Evolutionary conservation across 1,284 basidiomycete genomes (phyloP).

Genomic region (Ceratorhiza oryzae-sativae): DNA sequence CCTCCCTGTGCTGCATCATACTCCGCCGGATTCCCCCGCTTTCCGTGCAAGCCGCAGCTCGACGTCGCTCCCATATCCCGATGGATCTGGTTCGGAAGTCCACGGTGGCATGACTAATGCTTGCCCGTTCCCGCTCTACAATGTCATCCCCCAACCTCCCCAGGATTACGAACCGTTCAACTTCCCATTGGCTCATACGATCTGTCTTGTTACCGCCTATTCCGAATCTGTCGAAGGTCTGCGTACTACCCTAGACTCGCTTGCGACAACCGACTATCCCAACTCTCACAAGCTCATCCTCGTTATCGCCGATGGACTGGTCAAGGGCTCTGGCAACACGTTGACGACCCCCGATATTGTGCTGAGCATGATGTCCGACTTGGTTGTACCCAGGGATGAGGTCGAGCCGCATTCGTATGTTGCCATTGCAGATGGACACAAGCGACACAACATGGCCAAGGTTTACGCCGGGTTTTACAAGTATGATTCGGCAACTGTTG

Average conservation of each 20-base stretch:
- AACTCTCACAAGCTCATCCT: conserved; percentile 97
- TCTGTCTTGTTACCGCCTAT: conserved; percentile 98
- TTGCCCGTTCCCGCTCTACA: conserved; percentile 91
- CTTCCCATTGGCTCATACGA: conserved; percentile 92
- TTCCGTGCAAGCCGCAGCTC: conserved; percentile 81
- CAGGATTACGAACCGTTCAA: conserved; percentile 94
- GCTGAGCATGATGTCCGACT: conserved; percentile 97
- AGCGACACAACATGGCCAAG: conserved; percentile 99
- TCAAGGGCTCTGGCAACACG: conserved; percentile 90
- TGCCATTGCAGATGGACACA: conserved; percentile 98
- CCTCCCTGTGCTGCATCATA: conserved; percentile 53
- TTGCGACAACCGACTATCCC: conserved; percentile 98
- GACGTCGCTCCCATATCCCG: conserved; percentile 64
- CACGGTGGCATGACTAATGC: conserved; percentile 42
- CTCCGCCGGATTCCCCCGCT: conserved; percentile 78
- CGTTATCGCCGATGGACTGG: conserved; percentile 98
- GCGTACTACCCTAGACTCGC: conserved; percentile 94
- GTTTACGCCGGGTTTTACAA: conserved; percentile 98
- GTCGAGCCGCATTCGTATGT: conserved; percentile 97
- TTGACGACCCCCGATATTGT: conserved; percentile 94
- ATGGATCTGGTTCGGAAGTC: conserved; percentile 39
- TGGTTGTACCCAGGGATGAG: conserved; percentile 70
- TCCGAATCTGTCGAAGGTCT: conserved; percentile 97
- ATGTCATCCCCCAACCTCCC: conserved; percentile 92
- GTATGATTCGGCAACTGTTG: conserved; percentile 92